phyloP scores from a whole-genome alignment of 805 yeast genomes.

The Hanseniaspora thailandica region DNA sequence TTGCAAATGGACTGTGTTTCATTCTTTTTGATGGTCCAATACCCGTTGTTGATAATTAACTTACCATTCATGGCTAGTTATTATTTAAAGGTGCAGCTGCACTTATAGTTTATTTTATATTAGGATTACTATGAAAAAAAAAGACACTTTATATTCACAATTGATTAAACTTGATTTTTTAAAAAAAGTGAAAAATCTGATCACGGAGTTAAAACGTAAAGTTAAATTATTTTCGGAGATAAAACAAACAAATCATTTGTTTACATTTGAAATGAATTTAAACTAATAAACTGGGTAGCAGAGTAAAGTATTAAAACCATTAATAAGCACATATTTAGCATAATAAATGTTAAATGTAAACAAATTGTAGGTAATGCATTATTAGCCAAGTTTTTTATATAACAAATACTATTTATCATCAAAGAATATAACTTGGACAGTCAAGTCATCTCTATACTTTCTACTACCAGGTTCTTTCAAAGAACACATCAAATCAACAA shows the following conservation, averaged over 20 bases:
- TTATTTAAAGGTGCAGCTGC: constrained; percentile 28
- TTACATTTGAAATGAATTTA: too few relatives aligned
- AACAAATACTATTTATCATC: constrained; percentile 35
- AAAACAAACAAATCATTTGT: too few relatives aligned
- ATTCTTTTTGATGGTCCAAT: constrained; percentile 60
- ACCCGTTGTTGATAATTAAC: constrained; percentile 52
- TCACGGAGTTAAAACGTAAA: too few relatives aligned
- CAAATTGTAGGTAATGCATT: too few relatives aligned
- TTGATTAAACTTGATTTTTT: not conserved
- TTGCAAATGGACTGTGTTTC: constrained; percentile 76
- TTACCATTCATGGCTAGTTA: constrained; percentile 49
- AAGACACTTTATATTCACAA: not conserved
- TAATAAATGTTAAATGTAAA: too few relatives aligned
- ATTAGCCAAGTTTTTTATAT: too few relatives aligned
- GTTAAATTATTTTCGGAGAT: not conserved
- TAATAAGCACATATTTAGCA: not conserved
- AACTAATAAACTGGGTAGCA: not conserved
- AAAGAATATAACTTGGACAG: constrained; percentile 91
- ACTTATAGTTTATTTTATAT: constrained; percentile 17
- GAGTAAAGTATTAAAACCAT: not conserved
- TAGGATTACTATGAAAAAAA: not conserved
- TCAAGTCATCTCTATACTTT: constrained; percentile 86
- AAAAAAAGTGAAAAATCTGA: too few relatives aligned
- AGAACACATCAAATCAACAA: constrained; percentile 74
- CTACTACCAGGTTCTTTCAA: constrained; percentile 88